These are phyloP conservation scores for Porphyra umbilicalis DNA, from an alignment of 31 red algal genomes.

Conservation along the genomic window DNA sequence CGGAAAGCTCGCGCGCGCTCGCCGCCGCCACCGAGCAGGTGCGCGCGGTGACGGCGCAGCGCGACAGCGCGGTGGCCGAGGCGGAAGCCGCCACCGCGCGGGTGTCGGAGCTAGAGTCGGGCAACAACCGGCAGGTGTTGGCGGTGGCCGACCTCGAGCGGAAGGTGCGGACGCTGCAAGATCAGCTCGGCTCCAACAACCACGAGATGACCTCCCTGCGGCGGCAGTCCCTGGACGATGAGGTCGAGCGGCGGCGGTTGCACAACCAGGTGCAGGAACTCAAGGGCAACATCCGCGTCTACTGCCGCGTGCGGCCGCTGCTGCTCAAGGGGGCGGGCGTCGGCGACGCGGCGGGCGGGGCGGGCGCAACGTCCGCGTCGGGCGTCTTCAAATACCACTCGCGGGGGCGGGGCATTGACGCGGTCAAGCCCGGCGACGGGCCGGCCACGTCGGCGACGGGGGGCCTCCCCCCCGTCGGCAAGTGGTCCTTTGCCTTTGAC, in stretches of 20 bases:
- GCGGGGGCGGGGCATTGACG: constrained; percentile 11
- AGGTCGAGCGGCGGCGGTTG: constrained; percentile 37
- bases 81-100: background rate
- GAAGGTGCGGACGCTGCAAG: background rate
- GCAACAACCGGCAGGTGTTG: background rate
- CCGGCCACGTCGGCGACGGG: constrained; percentile 11
- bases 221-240: background rate
- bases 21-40: background rate
- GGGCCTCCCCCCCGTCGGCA: constrained; percentile 5
- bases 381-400: constrained; percentile 56
- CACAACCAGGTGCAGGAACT: constrained; percentile 85
- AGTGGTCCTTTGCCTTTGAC: constrained; percentile 86
- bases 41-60: background rate
- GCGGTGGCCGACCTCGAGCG: background rate
- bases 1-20: background rate
- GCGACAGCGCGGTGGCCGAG: background rate
- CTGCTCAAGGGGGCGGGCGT: constrained; percentile 22
- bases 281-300: constrained; percentile 98
- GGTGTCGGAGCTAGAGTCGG: background rate
- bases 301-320: constrained; percentile 87
- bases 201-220: background rate
- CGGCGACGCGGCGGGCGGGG: constrained; percentile 16
- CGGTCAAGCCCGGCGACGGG: background rate
- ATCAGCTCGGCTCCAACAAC: background rate
- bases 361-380: background rate